phyloP scores from a whole-genome alignment of 1,284 basidiomycete species.

The Moesziomyces globuligerus region DNA sequence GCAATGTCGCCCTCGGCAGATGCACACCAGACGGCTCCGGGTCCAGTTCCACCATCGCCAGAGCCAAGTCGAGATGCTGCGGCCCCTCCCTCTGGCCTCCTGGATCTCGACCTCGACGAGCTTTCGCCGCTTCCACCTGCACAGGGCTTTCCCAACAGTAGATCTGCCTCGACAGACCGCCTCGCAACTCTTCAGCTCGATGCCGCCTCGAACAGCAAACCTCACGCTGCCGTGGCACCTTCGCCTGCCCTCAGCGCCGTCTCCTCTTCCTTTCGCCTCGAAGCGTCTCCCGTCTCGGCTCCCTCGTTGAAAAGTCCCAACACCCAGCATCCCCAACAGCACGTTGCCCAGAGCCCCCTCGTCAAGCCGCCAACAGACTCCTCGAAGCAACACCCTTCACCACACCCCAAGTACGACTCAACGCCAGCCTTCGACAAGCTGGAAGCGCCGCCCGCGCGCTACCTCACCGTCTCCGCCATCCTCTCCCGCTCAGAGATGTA shows the following conservation, averaged over 20 bases:
- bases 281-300: conserved; percentile 17
- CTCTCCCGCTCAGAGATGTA: conserved; percentile 56
- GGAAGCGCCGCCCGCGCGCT: conserved; percentile 27
- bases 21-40: not conserved
- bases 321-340: not conserved
- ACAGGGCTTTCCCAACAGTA: conserved; percentile 11
- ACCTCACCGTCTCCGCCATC: conserved; percentile 58
- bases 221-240: not conserved
- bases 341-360: not conserved
- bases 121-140: conserved; percentile 43
- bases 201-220: not conserved
- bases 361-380: not conserved
- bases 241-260: conserved; percentile 30
- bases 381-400: not conserved
- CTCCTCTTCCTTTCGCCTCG: conserved; percentile 29
- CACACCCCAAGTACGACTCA: not conserved
- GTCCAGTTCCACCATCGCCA: not conserved
- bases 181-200: conserved; percentile 17
- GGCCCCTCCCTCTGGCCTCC: conserved; percentile 1
- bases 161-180: conserved; percentile 16
- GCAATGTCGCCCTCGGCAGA: not conserved
- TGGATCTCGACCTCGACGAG: conserved; percentile 41
- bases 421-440: not conserved
- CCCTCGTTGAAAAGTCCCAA: not conserved
- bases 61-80: not conserved